phyloP scores from a whole-genome alignment of 345 rosid genomes.

The Passiflora organensis region DNA sequence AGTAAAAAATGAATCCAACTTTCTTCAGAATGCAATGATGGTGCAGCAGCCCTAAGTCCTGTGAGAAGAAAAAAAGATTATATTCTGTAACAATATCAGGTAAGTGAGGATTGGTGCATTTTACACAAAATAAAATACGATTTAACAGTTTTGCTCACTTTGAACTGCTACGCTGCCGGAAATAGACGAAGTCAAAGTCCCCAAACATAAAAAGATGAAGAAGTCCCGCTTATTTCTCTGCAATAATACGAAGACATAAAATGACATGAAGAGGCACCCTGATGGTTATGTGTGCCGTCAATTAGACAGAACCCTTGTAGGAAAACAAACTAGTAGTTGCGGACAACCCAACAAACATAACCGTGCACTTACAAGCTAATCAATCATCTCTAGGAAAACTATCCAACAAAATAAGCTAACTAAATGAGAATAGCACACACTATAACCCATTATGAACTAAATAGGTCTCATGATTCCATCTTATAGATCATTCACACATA shows the following conservation, averaged over 20 bases:
- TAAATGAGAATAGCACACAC: too few species aligned
- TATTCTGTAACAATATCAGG: not conserved
- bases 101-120: not conserved
- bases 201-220: constrained; percentile 68
- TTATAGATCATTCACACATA: too few species aligned
- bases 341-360: not conserved
- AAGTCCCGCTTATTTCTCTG: constrained; percentile 93
- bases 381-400: too few species aligned
- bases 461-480: too few species aligned
- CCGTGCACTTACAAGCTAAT: not conserved
- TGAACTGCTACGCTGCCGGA: constrained; percentile 58
- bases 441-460: too few species aligned
- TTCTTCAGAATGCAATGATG: constrained; percentile 32
- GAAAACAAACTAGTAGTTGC: not conserved
- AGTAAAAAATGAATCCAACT: constrained; percentile 58
- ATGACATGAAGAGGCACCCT: not conserved
- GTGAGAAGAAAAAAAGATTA: constrained; percentile 9
- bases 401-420: too few species aligned
- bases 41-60: constrained; percentile 64
- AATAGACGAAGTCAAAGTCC: constrained; percentile 47
- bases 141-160: constrained; percentile 43
- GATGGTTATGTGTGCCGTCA: not conserved
- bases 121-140: not conserved
- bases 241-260: constrained; percentile 13
- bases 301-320: not conserved